Evolutionary conservation across 1,284 basidiomycete genomes (phyloP).

Genomic region (Cryptococcus maquisensis): DNA sequence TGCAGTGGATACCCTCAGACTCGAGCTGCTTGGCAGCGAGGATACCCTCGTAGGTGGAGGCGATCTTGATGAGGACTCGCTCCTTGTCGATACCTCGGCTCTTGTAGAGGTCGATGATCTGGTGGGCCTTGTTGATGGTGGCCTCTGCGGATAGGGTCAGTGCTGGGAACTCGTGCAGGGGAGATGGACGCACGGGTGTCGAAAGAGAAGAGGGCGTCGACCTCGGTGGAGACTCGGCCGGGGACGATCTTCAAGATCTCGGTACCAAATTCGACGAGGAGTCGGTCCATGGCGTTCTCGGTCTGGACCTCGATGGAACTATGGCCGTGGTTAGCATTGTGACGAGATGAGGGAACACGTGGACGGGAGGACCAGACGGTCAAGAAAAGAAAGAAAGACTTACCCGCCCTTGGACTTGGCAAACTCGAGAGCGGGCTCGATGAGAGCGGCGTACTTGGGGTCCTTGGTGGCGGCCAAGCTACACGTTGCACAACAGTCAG

Average conservation of each 20-base stretch:
- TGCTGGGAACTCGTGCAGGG: not conserved
- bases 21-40: conserved; percentile 97
- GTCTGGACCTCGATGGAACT: conserved; percentile 65
- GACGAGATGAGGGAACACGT: not conserved
- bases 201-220: conserved; percentile 95
- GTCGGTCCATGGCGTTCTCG: conserved; percentile 76
- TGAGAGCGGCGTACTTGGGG: conserved; percentile 73
- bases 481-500: not conserved
- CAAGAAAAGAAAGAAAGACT: conserved; percentile 18
- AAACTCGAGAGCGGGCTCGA: conserved; percentile 75
- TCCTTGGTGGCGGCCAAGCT: conserved; percentile 86
- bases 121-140: conserved; percentile 63
- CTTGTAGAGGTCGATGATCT: conserved; percentile 92
- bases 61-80: conserved; percentile 96
- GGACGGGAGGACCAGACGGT: not conserved
- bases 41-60: conserved; percentile 99
- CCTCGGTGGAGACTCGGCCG: conserved; percentile 97
- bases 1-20: conserved; percentile 92
- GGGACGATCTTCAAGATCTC: conserved; percentile 95
- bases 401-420: conserved; percentile 73
- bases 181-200: conserved; percentile 59
- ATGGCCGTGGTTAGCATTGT: not conserved
- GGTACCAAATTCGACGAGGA: conserved; percentile 94
- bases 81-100: conserved; percentile 86
- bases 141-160: conserved; percentile 20